Conservation (phyloP, 176 grass and related monocot species). For the Aegilops sharonensis region DNA sequence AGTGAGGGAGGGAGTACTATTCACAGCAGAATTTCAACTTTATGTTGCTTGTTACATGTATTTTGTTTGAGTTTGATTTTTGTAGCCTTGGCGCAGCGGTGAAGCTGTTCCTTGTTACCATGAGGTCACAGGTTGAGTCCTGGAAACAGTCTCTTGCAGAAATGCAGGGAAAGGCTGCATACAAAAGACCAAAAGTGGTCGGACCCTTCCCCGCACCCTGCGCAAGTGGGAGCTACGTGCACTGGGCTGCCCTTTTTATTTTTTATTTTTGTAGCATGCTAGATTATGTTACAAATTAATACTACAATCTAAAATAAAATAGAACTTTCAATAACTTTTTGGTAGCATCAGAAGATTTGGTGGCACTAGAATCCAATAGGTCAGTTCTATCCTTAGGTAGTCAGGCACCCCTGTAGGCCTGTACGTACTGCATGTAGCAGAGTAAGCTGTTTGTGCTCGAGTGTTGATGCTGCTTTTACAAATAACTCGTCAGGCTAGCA, state of each 20-base stretch:
- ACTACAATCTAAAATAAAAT: neutral
- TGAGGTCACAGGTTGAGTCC: too few species aligned
- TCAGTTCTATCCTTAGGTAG: neutral
- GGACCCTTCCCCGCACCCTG: too few species aligned
- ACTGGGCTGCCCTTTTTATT: too few species aligned
- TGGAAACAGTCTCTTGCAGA: too few species aligned
- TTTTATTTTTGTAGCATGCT: neutral
- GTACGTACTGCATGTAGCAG: neutral
- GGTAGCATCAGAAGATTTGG: neutral
- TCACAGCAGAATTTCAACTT: neutral
- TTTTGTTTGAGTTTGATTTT: neutral
- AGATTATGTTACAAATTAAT: neutral
- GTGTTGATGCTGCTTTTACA: neutral
- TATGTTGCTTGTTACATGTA: neutral
- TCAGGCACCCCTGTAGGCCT: neutral
- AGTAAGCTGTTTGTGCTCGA: neutral
- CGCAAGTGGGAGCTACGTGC: too few species aligned
- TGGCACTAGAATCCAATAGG: neutral
- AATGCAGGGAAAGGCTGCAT: too few species aligned
- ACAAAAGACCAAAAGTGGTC: too few species aligned
- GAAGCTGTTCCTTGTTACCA: too few species aligned
- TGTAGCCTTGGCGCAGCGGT: too few species aligned
- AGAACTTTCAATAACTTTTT: neutral
- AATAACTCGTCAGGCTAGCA: neutral
- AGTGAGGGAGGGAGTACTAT: neutral